Base-by-base conservation (phyloP, 441 rosid genomes). In the Euphorbia celastroides region DNA sequence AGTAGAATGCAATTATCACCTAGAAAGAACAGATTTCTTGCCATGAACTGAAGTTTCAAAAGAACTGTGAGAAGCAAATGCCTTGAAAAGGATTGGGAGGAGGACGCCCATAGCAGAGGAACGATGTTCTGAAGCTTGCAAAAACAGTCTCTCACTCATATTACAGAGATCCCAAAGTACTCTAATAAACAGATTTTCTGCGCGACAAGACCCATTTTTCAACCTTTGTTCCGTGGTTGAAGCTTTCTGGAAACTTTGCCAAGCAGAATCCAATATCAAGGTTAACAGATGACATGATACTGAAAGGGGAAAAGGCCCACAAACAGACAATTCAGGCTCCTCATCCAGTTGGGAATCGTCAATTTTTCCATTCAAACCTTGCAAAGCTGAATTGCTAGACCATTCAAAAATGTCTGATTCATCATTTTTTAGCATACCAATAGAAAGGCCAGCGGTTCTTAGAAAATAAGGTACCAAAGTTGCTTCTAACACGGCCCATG, bases 161-260 rank as follows among this genome's bases (percentile, higher is more conserved):
- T 75, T 79, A 73, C 96, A 86, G 63, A 94, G 77, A 82, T 85
- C 86, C 89, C 82, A 86, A 60, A 94, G 89, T 70, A 91, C 59
- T 74, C 78, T 78, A 65, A 59, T 76, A 41, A 84, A 79, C 69
- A 88, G 77, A 57, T 27, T 77, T 55, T 75, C 84, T 42, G 73
- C 77, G 72, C 67, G 36, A 71, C 67, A 67, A 66, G 65, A 67
- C 55, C 78, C 82, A 69, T 70, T 74, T 60, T 42, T 70, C 65
- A 75, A 65, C 70, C 58, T n/a, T 60, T 58, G 65, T 16, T 69
- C 64, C 31, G 71, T 62, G 57, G 51, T 64, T 20, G 81, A 67
- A 70, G 70, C 79, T 26, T 67, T 76, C 71, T 71, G 75, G 57
- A 62, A 69, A 77, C 74, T 74, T 79, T 63, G 78, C 63, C 80